Evolutionary conservation across 2,329 filamentous ascomycete species (phyloP), one percentile per base, ranked within the genome.

Genomic region (Talaromyces sp.): DNA sequence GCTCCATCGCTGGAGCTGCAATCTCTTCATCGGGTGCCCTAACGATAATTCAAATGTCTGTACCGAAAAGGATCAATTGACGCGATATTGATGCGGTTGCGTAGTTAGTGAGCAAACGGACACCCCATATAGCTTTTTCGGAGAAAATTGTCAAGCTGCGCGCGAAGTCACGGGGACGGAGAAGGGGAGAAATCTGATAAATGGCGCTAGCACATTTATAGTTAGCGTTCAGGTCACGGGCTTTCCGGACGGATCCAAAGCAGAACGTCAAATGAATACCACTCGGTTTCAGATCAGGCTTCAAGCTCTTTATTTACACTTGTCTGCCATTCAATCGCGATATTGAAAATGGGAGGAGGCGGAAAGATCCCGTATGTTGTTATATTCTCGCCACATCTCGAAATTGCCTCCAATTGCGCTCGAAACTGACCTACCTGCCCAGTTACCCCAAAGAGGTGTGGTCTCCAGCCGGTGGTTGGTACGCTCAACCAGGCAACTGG

Each of bases 401-500:
- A 17, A 2, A 39, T 22, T 25, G 11, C 5, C 17, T 11, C 5
- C 52, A 31, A 57, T 47, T 57, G 35, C 50, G 11, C 33, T 27
- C 41, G 41, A 41, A 59, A 62, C 74, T 77, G 62, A 77, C 70
- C 57, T 52, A 64, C 54, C 62, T 62, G 54, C 66, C 62, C 73
- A 96, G 92, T 76, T 97, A 97, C 82, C 93, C 93, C 79, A 97
- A 97, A 86, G 94, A 99, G 85, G 92, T 99, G 86, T 99, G 95
- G 95, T 98, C 95, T 75, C 95, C 95, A 68, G 85, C 94, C 70
- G 95, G 95, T 86, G 95, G 95, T 81, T 99, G 95, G 95, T 99
- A 99, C 81, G 83, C 90, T 63, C 94, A 96, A 79, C 95, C 95
- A 62, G 84, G 86, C 71, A 99, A 99, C 85, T 99, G 95, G 95